Conservation (phyloP, 306 rosid species). For the Ormosia semicastrata region DNA sequence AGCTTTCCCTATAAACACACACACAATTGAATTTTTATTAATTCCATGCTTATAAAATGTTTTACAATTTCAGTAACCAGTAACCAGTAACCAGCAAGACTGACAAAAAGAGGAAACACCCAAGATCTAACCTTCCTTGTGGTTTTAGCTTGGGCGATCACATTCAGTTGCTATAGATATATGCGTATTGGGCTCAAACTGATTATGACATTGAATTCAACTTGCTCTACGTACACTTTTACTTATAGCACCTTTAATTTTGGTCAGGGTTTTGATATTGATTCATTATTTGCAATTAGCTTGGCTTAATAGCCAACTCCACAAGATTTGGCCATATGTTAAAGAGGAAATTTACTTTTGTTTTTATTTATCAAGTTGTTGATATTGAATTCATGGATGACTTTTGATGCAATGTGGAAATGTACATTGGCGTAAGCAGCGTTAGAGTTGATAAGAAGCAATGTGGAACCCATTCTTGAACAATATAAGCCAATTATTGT, state of each 20-base stretch:
- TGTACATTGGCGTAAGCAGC: constrained; percentile 51
- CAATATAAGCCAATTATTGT: constrained; percentile 65
- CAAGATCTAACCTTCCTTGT: too few relatives aligned
- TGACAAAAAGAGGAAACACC: too few relatives aligned
- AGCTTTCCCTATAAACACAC: too few relatives aligned
- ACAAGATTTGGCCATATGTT: constrained; percentile 77
- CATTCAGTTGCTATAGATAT: too few relatives aligned
- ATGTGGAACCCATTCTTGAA: constrained; percentile 79
- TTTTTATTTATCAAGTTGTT: not conserved
- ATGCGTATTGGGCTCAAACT: too few relatives aligned
- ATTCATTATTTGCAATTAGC: constrained; percentile 55
- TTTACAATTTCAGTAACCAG: too few relatives aligned
- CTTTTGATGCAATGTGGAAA: constrained; percentile 13
- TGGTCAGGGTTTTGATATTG: constrained; percentile 19
- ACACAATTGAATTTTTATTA: too few relatives aligned
- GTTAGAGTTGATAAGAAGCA: constrained; percentile 70
- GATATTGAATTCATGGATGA: not conserved
- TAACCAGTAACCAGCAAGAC: too few relatives aligned
- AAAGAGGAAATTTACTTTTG: constrained; percentile 53
- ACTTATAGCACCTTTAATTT: not conserved
- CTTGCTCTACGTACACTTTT: not conserved
- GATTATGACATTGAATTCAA: too few relatives aligned
- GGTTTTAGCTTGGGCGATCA: too few relatives aligned
- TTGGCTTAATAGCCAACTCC: constrained; percentile 71
- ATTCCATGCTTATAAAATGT: too few relatives aligned